These are phyloP conservation scores for Exophiala sp. DNA, from an alignment of 2,329 filamentous ascomycete genomes.

Conservation along the genomic window DNA sequence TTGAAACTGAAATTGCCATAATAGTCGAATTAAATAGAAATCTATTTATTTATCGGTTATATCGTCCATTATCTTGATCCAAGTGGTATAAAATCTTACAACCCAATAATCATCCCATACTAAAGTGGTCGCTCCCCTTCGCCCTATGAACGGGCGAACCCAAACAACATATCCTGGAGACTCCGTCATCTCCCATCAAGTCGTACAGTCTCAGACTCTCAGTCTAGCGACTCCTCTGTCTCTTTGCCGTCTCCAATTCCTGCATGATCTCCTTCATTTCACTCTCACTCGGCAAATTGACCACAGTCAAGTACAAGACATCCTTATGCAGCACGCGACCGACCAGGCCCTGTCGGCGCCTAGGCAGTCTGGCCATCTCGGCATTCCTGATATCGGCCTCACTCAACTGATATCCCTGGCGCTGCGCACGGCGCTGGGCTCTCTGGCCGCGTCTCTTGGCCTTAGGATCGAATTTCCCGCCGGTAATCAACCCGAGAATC, in stretches of 20 bases:
- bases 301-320: constrained; percentile 21
- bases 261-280: constrained; percentile 22
- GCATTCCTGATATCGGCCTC: constrained; percentile 19
- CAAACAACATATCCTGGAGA: too few species aligned
- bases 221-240: not conserved
- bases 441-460: constrained; percentile 10
- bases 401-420: constrained; percentile 14
- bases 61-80: too few species aligned
- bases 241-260: constrained; percentile 10
- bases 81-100: too few species aligned
- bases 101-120: too few species aligned
- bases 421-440: constrained; percentile 12
- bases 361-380: constrained; percentile 18
- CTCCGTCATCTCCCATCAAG: too few species aligned
- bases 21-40: too few species aligned
- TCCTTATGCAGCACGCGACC: constrained; percentile 16
- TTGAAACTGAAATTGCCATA: too few species aligned
- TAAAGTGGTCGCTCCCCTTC: too few species aligned
- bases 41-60: too few species aligned
- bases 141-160: too few species aligned
- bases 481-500: constrained; percentile 44
- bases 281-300: constrained; percentile 22
- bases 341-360: constrained; percentile 7
- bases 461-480: constrained; percentile 34
- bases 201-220: too few species aligned